Base-by-base conservation (phyloP, 1,284 basidiomycete species). In the Apiotrichum akiyoshidainum region DNA sequence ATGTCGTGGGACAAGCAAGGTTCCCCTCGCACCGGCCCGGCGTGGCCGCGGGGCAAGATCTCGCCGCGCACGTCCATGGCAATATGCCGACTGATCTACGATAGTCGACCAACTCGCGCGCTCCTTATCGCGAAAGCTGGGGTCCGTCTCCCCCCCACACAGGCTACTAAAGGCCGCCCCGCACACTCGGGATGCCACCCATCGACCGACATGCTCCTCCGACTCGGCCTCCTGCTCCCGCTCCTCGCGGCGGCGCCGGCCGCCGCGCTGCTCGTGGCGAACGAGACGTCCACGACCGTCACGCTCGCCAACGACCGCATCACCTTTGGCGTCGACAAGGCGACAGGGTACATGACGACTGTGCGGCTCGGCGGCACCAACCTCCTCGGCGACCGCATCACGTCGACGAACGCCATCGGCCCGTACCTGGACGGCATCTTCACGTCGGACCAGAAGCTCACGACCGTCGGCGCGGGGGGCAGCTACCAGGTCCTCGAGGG, bases 351-450 rank as follows among this genome's bases (percentile, higher is more conserved):
- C 52, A 61, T 61, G 35, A 54, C 33, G 6, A 46, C 46, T 13
- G 56, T 61, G 17, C 55, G 22, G 16, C 57, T 61, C 42, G 60
- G 58, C 42, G 52, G 56, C n/a, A 44, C 55, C 34, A 54, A 55
- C 50, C 34, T 61, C 35, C 47, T 62, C 19, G 60, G 60, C 37
- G 50, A 52, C 14, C 52, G 56, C 12, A 48, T 61, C 35, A 52
- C 53, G 41, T 34, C 45, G 19, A 58, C 56, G 16, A 58, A 46
- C 42, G 60, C 60, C 12, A 55, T 60, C 31, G 56, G 56, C 5
- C 55, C 56, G 14, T 61, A 61, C 19, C 41, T 58, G 17, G 60
- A 61, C 46, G 55, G 46, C 22, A 61, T 61, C 51, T 40, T 57
- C 34, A 61, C 60, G 11, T 52, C 60, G 3, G 44, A 54, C 26